A percentile compares a stretch with the other conserved stretches of the same genome.
These are phyloP conservation scores for Melastoma malabathricum DNA, from an alignment of 345 rosid species.

Conservation along the genomic window DNA sequence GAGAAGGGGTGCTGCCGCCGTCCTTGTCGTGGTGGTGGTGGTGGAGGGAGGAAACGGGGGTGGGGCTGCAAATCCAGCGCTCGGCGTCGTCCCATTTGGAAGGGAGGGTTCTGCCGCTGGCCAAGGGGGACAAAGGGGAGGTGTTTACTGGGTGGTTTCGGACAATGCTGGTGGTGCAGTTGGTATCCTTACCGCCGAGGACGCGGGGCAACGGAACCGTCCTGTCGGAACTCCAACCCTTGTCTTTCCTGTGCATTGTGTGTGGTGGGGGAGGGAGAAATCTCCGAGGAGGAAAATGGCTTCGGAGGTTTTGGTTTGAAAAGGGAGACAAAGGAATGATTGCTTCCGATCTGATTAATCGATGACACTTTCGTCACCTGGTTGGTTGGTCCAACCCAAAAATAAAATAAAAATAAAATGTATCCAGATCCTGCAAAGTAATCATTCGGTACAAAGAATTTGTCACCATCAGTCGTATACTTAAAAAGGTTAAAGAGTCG, in stretches of 20 bases:
- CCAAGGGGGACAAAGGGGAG: slow-evolving; percentile 70
- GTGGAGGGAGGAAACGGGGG: slow-evolving; percentile 16
- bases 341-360: no score
- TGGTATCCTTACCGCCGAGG: neutral
- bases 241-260: slow-evolving; percentile 9
- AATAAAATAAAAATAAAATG: no score
- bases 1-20: slow-evolving; percentile 6
- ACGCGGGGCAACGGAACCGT: slow-evolving; percentile 41
- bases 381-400: no score
- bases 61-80: slow-evolving; percentile 91
- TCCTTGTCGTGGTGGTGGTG: slow-evolving; percentile 25
- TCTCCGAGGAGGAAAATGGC: slow-evolving; percentile 2
- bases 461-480: no score
- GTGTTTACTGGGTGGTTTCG: slow-evolving; percentile 36
- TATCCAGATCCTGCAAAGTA: no score
- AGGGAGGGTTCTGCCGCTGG: slow-evolving; percentile 67
- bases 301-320: no score
- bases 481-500: no score
- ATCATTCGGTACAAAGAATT: no score
- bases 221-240: slow-evolving; percentile 84
- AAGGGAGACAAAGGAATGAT: no score
- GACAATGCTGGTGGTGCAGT: slow-evolving; percentile 17
- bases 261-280: no score
- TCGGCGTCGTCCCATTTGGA: slow-evolving; percentile 98
- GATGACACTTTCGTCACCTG: no score